Evolutionary conservation across 2,329 filamentous ascomycete genomes (phyloP), one percentile per base, ranked within the genome.

Genomic region (Myriosclerotinia duriaeana): DNA sequence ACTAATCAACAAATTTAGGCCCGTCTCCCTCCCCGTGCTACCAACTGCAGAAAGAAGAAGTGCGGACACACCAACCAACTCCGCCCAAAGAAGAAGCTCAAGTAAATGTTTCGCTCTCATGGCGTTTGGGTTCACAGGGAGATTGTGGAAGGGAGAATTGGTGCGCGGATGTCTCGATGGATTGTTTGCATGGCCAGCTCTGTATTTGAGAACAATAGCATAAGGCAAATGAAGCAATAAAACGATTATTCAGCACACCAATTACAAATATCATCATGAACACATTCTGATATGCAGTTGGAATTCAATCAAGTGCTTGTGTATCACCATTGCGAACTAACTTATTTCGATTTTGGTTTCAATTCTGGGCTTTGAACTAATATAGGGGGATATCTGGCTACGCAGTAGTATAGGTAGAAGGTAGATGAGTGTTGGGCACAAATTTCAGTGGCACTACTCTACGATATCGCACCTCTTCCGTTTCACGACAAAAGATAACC

Each of bases 11-110:
- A 34, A 46, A 64, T 67, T 56, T 68, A 87, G 84, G 86, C 87
- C 71, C 93, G 94, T 82, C 93, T 98, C 73, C 94, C 94, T 75
- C 94, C 94, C 76, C 92, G 95, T 89, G 95, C 95, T 78, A 97
- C 94, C 88, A 99, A 99, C 91, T 99, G 95, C 92, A 89, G 93
- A 79, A 98, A 98, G 93, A 93, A 93, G 87, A 98, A 98, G 89
- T 98, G 94, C 84, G 95, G 94, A 73, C 95, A 98, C 90, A 96
- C 90, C 86, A 98, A 98, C 92, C 95, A 99, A 89, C 92, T 99
- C 81, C 92, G 95, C 85, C 95, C 95, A 83, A 99, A 99, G 94
- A 99, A 99, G 93, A 99, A 99, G 94, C 89, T 97, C 81, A 97
- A 97, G 86, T 94, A 90, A 82, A 84, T 81, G 80, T 78, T 80